Base-by-base conservation (phyloP, 2,329 filamentous ascomycete species). In the Falciphora oryzae region DNA sequence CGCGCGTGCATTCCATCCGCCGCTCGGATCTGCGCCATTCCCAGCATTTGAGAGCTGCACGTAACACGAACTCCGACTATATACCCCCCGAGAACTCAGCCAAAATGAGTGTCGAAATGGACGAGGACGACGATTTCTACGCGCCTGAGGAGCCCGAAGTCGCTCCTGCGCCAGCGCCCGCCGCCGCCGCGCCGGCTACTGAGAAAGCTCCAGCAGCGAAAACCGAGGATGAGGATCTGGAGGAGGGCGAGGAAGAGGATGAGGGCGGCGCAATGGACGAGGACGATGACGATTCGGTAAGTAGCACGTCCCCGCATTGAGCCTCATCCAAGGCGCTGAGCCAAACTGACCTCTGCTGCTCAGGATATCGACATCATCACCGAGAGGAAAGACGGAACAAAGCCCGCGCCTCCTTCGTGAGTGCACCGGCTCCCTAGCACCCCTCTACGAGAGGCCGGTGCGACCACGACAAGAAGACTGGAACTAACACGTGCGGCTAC, bases 291-390 rank as follows among this genome's bases (percentile, higher is more conserved):
- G 82, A 85, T 67, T 84, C 82, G 28, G 81, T 83, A 72, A 18
- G 74, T 65, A 2, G 13, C 50, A 29, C 14, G 27, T 16, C 25
- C 25, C 22, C 44, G 22, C 18, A 28, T 61, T 11, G 25, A 22
- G 59, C 63, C 25, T 57, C 61, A 61, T 32, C 25, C 16, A 7
- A 38, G 31, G 29, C n/a, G 28, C 13, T 14, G 29, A 27, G 18
- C 11, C 35, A 31, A 58, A 27, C 63, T 65, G 59, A 56, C 63
- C 57, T 28, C 16, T 18, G 28, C 11, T 22, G 18, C n/a, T 14
- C 66, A 88, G 83, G 87, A 89, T 67, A 86, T 89, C 71, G 86
- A 89, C 68, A 89, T 89, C 69, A 87, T 89, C 70, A 89, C 84
- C 27, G 86, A 89, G 72, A 80, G 85, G 65, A 88, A 87, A 78